Evolutionary conservation across 805 yeast species (phyloP), one percentile per base, ranked within the genome.

Genomic region (Candida silvicultrix): DNA sequence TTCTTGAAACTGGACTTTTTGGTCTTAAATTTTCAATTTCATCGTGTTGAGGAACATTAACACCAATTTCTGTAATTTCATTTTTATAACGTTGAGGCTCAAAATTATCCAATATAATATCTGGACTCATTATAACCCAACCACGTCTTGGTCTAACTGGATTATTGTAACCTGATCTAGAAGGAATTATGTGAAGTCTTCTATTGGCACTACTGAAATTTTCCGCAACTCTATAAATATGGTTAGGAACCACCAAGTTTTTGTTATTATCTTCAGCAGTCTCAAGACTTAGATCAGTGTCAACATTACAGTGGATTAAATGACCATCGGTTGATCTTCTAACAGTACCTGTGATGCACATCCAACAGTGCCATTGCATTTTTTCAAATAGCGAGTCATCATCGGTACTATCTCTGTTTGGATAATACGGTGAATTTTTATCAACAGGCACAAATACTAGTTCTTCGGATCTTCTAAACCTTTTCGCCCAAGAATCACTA

Each of bases 291-390:
- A 90, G 71, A 64, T 90, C 97, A 0, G 97, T 89, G 58, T 90
- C 95, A 36, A 90, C 80, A 59, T 90, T 90, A 67, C 97, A 92
- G 62, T 90, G 95, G 49, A 90, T 89, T 48, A 90, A 70, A 62
- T 87, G 89, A 14, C 77, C 77, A 65, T 90, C 97, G 0, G 82
- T 80, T 2, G 95, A 79, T 56, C 97, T 75, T 58, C 96, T 73
- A 8, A 90, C 92, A 0, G 97, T 90, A 2, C 97, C 97, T 2
- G 96, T 90, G 44, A 90, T 85, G 55, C 97, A 92, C 97, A 90
- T 89, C 86, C 96, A 85, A 58, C 97, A 90, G 66, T 92, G 97
- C 96, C 97, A 90, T 65, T 85, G 94, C 64, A 85, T 81, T 48
- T 82, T 79, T 49, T 79, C 81, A 45, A 86, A 72, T 22, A 86